These are phyloP conservation scores for Penicillium sp. DNA, from an alignment of 2,329 filamentous ascomycete genomes.

Conservation along the genomic window DNA sequence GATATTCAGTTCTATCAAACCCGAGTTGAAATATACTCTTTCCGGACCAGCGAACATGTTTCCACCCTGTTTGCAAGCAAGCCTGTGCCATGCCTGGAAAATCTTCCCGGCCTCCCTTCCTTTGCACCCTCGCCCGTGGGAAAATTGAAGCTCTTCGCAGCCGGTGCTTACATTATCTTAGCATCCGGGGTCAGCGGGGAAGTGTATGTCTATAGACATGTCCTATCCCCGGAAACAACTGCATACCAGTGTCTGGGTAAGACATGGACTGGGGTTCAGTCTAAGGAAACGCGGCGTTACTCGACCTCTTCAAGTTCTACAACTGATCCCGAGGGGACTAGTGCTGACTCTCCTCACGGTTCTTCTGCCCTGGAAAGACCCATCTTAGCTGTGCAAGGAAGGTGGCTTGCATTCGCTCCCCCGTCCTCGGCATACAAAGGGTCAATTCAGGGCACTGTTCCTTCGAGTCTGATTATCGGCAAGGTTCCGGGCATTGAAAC, in stretches of 20 bases:
- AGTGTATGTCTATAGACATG: constrained; percentile 69
- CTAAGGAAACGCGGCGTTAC: constrained; percentile 42
- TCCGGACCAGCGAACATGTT: constrained; percentile 70
- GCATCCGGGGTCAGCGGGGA: constrained; percentile 83
- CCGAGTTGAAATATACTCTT: constrained; percentile 81
- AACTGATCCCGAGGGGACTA: constrained; percentile 44
- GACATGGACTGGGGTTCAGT: constrained; percentile 83
- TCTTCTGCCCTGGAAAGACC: constrained; percentile 33
- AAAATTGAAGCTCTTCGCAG: constrained; percentile 70
- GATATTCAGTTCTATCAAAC: constrained; percentile 65
- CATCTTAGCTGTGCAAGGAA: constrained; percentile 44
- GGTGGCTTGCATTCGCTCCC: constrained; percentile 49
- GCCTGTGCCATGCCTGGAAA: constrained; percentile 59
- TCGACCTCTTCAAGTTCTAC: constrained; percentile 48
- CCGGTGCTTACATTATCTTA: constrained; percentile 68
- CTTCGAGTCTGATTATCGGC: constrained; percentile 31
- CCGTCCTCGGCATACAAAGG: constrained; percentile 39
- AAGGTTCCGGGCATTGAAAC: constrained; percentile 44
- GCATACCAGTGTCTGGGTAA: constrained; percentile 74
- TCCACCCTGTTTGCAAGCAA: constrained; percentile 71
- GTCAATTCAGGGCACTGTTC: constrained; percentile 44
- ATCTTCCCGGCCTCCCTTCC: constrained; percentile 59
- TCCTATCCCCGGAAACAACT: constrained; percentile 18
- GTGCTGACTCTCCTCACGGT: constrained; percentile 37
- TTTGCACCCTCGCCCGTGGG: constrained; percentile 68